A percentile compares a stretch with the other conserved stretches of the same genome.
These are phyloP conservation scores for Arbutus unedo DNA, from an alignment of 148 eudicot genomes.

Conservation along the genomic window DNA sequence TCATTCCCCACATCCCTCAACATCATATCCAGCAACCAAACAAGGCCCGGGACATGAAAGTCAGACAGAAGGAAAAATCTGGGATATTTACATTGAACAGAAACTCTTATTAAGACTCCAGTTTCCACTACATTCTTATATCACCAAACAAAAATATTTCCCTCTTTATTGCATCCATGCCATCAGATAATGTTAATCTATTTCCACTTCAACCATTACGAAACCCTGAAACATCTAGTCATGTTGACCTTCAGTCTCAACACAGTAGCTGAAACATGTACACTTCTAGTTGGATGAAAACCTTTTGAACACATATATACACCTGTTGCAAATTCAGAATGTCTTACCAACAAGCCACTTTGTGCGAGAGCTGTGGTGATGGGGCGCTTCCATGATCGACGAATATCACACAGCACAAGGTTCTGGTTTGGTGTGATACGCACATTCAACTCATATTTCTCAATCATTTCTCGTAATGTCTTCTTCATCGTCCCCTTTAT, in stretches of 20 bases:
- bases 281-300: background rate
- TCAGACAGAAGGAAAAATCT: background rate
- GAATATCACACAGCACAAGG: constrained; percentile 76
- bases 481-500: constrained; percentile 81
- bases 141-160: background rate
- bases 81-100: background rate
- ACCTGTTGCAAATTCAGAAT: background rate
- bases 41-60: background rate
- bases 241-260: background rate
- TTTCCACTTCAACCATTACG: constrained; percentile 9
- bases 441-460: constrained; percentile 84
- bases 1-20: background rate
- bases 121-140: background rate
- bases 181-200: background rate
- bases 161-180: background rate
- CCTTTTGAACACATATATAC: background rate
- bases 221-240: background rate
- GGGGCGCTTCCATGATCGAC: constrained; percentile 62
- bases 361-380: constrained; percentile 83
- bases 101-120: background rate
- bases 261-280: background rate
- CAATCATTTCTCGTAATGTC: constrained; percentile 77
- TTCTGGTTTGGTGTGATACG: constrained; percentile 97
- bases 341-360: constrained; percentile 76
- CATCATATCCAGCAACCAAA: background rate